Percentiles rank a stretch among this genome's conserved stretches.
These are phyloP conservation scores for sunflower (Helianthus annuus) DNA, from an alignment of 129 eudicot genomes.

Conservation along the genomic window DNA sequence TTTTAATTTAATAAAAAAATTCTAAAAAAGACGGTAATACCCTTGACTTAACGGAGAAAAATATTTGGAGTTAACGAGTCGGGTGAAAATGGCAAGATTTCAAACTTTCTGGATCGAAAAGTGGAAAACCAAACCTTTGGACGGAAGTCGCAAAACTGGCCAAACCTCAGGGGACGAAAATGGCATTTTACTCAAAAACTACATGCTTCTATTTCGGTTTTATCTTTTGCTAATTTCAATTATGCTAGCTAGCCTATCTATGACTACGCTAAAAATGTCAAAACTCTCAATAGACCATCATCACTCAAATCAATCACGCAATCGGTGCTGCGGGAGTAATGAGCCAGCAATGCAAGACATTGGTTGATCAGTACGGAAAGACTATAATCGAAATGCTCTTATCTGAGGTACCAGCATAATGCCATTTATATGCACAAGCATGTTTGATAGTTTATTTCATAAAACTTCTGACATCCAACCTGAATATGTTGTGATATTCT, in stretches of 20 bases:
- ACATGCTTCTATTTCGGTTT: slow-evolving; percentile 2
- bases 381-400: slow-evolving; percentile 70
- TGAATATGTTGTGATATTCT: slow-evolving; percentile 21
- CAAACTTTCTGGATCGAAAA: too few species aligned
- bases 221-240: background rate
- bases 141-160: too few species aligned
- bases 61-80: too few species aligned
- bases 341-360: slow-evolving; percentile 92
- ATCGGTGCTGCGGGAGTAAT: slow-evolving; percentile 97
- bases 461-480: slow-evolving; percentile 5
- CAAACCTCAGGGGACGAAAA: too few species aligned
- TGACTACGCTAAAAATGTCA: slow-evolving; percentile 9
- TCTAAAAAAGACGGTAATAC: too few species aligned
- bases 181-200: too few species aligned
- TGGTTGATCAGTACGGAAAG: slow-evolving; percentile 78
- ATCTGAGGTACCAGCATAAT: slow-evolving; percentile 52
- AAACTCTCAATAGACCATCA: slow-evolving; percentile 48
- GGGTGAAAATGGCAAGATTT: too few species aligned
- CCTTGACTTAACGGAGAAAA: too few species aligned
- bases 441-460: background rate
- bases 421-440: background rate
- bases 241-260: slow-evolving; percentile 7
- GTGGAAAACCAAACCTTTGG: too few species aligned
- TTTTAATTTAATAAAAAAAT: too few species aligned
- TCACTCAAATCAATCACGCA: slow-evolving; percentile 85